A percentile compares a stretch with the other conserved stretches of the same genome.
These are phyloP conservation scores for Thalassia testudinum DNA, from an alignment of 116 monocot genomes.

Conservation along the genomic window DNA sequence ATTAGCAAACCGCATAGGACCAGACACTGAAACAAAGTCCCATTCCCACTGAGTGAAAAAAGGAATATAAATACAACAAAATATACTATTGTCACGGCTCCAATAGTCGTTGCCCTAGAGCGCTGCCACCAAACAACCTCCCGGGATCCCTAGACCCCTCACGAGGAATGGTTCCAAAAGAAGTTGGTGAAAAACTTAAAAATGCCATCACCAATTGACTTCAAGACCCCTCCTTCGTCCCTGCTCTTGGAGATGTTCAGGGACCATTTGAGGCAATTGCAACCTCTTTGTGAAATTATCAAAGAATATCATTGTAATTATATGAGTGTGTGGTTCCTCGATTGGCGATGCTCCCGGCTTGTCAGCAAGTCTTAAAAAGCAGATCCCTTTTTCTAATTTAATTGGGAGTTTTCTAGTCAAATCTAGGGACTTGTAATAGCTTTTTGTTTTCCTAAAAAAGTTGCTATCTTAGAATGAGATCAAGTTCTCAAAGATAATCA, in stretches of 20 bases:
- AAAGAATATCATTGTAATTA: slow-evolving; percentile 54
- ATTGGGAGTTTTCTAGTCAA: slow-evolving; percentile 6
- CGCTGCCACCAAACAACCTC: slow-evolving; percentile 84
- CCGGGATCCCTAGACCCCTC: slow-evolving; percentile 63
- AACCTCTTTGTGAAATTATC: slow-evolving; percentile 62
- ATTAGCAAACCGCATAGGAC: too few relatives aligned
- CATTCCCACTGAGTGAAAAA: slow-evolving; percentile 66
- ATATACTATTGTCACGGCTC: slow-evolving; percentile 93
- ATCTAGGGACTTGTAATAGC: slow-evolving; percentile 54
- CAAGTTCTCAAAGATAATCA: slow-evolving; percentile 76
- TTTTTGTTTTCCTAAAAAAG: slow-evolving; percentile 65
- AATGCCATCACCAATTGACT: slow-evolving; percentile 51
- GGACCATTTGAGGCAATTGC: slow-evolving; percentile 67
- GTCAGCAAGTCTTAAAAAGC: slow-evolving; percentile 84
- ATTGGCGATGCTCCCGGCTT: slow-evolving; percentile 46
- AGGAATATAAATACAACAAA: slow-evolving; percentile 82
- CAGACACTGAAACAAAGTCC: too few relatives aligned
- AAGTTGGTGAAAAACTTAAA: slow-evolving; percentile 57
- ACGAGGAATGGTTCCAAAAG: slow-evolving; percentile 85
- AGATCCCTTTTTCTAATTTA: slow-evolving; percentile 15
- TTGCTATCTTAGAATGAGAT: slow-evolving; percentile 79
- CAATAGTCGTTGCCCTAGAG: slow-evolving; percentile 85
- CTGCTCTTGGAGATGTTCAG: slow-evolving; percentile 64
- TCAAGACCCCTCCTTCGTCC: slow-evolving; percentile 77
- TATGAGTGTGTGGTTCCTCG: slow-evolving; percentile 69